Evolutionary conservation across 164 flowering plant species (phyloP).

Genomic region (Platanus orientalis): DNA sequence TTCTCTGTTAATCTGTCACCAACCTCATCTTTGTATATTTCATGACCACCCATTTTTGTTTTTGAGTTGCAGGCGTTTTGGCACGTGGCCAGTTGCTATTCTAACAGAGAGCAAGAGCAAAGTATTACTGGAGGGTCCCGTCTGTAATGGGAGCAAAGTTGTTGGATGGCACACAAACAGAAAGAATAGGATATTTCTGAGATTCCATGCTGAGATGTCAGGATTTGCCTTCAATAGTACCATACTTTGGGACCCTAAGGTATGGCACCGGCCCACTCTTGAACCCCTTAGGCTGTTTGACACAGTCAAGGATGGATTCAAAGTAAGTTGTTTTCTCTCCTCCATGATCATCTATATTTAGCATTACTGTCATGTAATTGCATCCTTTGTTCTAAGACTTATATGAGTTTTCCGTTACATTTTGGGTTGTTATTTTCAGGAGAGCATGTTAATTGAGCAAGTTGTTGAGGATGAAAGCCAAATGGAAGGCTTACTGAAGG

Average conservation of each 20-base stretch:
- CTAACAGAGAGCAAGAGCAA: slow-evolving; percentile 26
- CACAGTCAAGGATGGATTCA: slow-evolving; percentile 44
- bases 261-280: slow-evolving; percentile 69
- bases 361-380: not conserved
- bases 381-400: not conserved
- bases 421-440: slow-evolving; percentile 39
- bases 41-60: slow-evolving; percentile 7
- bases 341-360: not conserved
- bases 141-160: slow-evolving; percentile 71
- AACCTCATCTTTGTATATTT: not conserved
- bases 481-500: slow-evolving; percentile 67
- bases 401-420: too few relatives aligned
- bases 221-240: slow-evolving; percentile 94
- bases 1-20: not conserved
- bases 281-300: slow-evolving; percentile 65
- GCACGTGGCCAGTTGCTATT: slow-evolving; percentile 77
- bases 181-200: slow-evolving; percentile 26
- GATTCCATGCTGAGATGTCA: slow-evolving; percentile 73
- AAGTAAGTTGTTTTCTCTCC: slow-evolving; percentile 36
- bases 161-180: slow-evolving; percentile 72
- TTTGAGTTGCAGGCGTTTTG: slow-evolving; percentile 65
- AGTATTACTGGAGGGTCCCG: slow-evolving; percentile 59
- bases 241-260: slow-evolving; percentile 81
- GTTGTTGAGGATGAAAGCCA: slow-evolving; percentile 91
- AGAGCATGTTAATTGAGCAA: slow-evolving; percentile 63